phyloP scores from a whole-genome alignment of 2,329 filamentous ascomycete species.

The Tolypocladium tundrense region DNA sequence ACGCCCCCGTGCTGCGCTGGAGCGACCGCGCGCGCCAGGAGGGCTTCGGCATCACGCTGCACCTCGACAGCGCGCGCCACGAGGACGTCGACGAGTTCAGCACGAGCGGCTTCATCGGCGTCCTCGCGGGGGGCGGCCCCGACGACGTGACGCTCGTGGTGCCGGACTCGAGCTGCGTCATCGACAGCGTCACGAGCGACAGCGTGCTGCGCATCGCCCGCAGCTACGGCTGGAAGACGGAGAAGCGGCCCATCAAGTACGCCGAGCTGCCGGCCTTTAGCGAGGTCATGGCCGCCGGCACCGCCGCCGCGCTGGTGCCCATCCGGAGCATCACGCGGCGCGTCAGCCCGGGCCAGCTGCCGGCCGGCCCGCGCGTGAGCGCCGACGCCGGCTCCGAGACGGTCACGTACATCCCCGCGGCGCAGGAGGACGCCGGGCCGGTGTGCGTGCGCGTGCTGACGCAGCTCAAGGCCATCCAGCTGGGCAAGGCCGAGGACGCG shows the following conservation, averaged over 20 bases:
- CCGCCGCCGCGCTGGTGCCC: conserved; percentile 81
- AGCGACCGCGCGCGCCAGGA: conserved; percentile 69
- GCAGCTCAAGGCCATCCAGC: conserved; percentile 77
- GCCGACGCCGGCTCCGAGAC: conserved; percentile 31
- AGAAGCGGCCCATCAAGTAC: conserved; percentile 61
- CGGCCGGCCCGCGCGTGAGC: conserved; percentile 28
- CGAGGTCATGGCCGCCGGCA: conserved; percentile 87
- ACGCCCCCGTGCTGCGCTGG: conserved; percentile 81
- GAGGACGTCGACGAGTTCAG: conserved; percentile 92
- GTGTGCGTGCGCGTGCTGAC: conserved; percentile 62
- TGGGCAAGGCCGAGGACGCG: conserved; percentile 64
- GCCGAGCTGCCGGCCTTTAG: conserved; percentile 40
- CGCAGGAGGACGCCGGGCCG: conserved; percentile 60
- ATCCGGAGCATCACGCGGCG: conserved; percentile 81
- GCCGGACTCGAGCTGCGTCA: conserved; percentile 81
- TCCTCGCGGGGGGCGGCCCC: conserved; percentile 37
- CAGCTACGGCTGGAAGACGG: conserved; percentile 75
- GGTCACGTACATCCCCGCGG: conserved; percentile 42
- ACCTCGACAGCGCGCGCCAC: conserved; percentile 76
- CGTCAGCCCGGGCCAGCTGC: conserved; percentile 6
- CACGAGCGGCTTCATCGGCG: conserved; percentile 86
- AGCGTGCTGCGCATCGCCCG: conserved; percentile 67
- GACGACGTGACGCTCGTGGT: conserved; percentile 62
- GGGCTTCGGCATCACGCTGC: conserved; percentile 89
- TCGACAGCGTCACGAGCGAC: conserved; percentile 75